Percentiles rank a stretch among this genome's conserved stretches.
These are phyloP conservation scores for Xerocomus nothofagi DNA, from an alignment of 1,284 basidiomycete species.

Conservation along the genomic window DNA sequence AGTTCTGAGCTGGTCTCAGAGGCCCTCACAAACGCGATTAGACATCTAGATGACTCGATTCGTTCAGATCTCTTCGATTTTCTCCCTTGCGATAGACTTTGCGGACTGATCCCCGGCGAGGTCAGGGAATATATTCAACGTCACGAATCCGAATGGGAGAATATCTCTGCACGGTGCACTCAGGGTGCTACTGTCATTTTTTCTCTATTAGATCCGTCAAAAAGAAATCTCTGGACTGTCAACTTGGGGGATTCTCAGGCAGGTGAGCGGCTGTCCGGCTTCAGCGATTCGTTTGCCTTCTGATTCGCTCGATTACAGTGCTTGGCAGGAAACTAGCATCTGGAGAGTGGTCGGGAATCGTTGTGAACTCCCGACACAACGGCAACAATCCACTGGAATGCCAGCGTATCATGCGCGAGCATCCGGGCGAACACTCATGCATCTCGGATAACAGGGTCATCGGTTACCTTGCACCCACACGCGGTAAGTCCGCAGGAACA, in stretches of 20 bases:
- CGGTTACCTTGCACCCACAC: constrained; percentile 64
- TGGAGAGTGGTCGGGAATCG: constrained; percentile 43
- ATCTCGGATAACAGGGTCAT: constrained; percentile 55
- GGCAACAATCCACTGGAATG: constrained; percentile 49
- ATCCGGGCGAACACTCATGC: constrained; percentile 54
- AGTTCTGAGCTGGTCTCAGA: constrained; percentile 43
- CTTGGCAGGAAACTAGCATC: constrained; percentile 44
- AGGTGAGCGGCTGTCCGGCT: constrained; percentile 38
- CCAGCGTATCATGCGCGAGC: constrained; percentile 49
- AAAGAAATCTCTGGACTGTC: constrained; percentile 59
- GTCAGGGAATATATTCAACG: constrained; percentile 29
- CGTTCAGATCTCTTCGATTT: constrained; percentile 45
- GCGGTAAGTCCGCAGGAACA: constrained; percentile 44
- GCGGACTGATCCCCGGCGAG: constrained; percentile 26
- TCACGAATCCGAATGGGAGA: constrained; percentile 29
- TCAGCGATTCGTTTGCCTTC: constrained; percentile 2
- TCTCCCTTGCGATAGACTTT: constrained; percentile 40
- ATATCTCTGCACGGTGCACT: constrained; percentile 47
- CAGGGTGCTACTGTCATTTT: constrained; percentile 64
- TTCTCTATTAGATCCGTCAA: constrained; percentile 52
- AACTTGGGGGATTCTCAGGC: constrained; percentile 68
- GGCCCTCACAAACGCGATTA: constrained; percentile 42
- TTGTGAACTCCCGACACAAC: constrained; percentile 58
- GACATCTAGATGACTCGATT: constrained; percentile 44
- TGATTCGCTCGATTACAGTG: constrained; percentile 35